These are phyloP conservation scores for Dalbergia oliveri DNA, from an alignment of 306 rosid genomes.

Conservation along the genomic window DNA sequence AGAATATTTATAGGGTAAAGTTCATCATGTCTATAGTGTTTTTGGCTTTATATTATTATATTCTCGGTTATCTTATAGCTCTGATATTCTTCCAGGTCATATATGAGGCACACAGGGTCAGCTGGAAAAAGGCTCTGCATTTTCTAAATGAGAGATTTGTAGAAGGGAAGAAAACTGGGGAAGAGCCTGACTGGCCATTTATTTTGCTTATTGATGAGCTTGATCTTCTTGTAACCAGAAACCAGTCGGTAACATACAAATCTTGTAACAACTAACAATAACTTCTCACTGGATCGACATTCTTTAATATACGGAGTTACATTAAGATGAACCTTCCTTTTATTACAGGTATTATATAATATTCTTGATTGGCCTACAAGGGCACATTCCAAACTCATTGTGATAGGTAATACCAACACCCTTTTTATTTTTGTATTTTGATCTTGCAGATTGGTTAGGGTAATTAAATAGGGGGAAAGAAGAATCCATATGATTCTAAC, in stretches of 20 bases:
- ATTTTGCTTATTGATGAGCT: slow-evolving; percentile 96
- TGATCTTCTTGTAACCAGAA: slow-evolving; percentile 97
- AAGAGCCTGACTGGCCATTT: slow-evolving; percentile 83
- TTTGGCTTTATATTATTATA: slow-evolving; percentile 38
- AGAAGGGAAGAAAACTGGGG: slow-evolving; percentile 68
- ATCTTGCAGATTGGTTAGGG: slow-evolving; percentile 22
- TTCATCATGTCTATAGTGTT: slow-evolving; percentile 7
- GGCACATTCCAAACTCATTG: slow-evolving; percentile 87
- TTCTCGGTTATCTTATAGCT: slow-evolving; percentile 23
- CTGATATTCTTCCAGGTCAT: slow-evolving; percentile 69
- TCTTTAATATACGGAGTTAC: slow-evolving; percentile 25
- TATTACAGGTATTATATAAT: slow-evolving; percentile 81
- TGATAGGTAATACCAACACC: slow-evolving; percentile 65
- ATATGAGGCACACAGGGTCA: slow-evolving; percentile 88
- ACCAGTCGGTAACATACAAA: slow-evolving; percentile 78
- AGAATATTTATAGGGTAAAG: slow-evolving; percentile 83
- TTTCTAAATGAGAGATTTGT: slow-evolving; percentile 82
- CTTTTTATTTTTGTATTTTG: slow-evolving; percentile 3
- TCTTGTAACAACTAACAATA: slow-evolving; percentile 43
- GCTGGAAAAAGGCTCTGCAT: slow-evolving; percentile 94
- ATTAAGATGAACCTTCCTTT: slow-evolving; percentile 10
- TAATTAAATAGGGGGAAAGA: slow-evolving; percentile 19
- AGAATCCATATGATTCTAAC: slow-evolving; percentile 25
- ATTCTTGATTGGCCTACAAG: slow-evolving; percentile 99
- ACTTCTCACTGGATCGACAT: slow-evolving; percentile 25